Percentiles rank a stretch among this genome's conserved stretches.
Conservation (phyloP, 441 rosid species). For the Geranium incanum region DNA sequence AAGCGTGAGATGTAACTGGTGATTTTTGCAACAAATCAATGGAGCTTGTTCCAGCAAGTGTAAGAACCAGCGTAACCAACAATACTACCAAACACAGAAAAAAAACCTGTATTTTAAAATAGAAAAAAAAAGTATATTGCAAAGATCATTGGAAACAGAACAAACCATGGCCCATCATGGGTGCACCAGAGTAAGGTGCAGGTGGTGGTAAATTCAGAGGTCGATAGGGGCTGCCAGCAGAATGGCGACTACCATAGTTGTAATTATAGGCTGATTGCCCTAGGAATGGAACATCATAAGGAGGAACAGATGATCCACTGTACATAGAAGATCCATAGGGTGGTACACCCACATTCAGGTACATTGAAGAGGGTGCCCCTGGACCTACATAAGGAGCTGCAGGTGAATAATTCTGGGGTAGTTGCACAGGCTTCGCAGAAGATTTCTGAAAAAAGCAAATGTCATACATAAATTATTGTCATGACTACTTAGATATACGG, state of each 20-base stretch:
- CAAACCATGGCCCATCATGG: constrained; percentile 84
- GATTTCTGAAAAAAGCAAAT: constrained; percentile 44
- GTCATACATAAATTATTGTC: background rate
- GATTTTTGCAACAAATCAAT: background rate
- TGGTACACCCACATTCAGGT: constrained; percentile 56
- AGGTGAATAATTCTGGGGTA: constrained; percentile 36
- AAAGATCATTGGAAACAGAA: background rate
- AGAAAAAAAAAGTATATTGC: too few relatives aligned
- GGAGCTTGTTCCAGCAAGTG: background rate
- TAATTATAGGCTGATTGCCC: constrained; percentile 91
- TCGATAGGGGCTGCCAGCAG: constrained; percentile 79
- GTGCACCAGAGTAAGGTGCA: constrained; percentile 72
- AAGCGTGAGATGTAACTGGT: background rate
- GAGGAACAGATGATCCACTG: constrained; percentile 77
- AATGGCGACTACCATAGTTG: constrained; percentile 59
- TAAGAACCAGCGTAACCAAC: too few relatives aligned
- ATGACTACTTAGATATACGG: background rate
- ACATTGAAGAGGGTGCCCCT: constrained; percentile 72
- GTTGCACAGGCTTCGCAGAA: constrained; percentile 68
- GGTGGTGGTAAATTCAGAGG: constrained; percentile 80
- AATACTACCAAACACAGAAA: background rate
- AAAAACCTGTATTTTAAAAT: too few relatives aligned
- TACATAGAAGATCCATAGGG: constrained; percentile 75
- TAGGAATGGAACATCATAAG: constrained; percentile 74
- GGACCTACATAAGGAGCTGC: constrained; percentile 73